Base-by-base conservation (phyloP, 2,329 filamentous ascomycete species). In the Aspergillus fructus region DNA sequence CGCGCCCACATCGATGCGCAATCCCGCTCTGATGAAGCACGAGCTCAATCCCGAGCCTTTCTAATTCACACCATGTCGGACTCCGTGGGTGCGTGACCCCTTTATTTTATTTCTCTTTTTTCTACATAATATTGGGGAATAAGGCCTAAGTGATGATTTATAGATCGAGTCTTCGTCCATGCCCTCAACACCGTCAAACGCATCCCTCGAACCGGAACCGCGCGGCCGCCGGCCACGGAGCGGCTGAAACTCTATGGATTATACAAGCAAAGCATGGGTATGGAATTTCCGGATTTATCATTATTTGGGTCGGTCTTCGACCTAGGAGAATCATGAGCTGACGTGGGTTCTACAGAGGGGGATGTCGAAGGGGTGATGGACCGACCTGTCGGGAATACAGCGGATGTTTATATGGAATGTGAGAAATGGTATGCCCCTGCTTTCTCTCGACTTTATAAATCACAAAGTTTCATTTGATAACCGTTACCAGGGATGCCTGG, bases 131-230 rank as follows among this genome's bases (percentile, higher is more conserved):
- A 8, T 53, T 30, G n/a, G 3, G 19, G 19, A n/a, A 37, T n/a
- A 9, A 33, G 5, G n/a, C 24, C 2, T 37, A 39, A 39, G 6
- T 12, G 5, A 21, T 23, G 6, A 5, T 43, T 5, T 37, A 6
- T 62, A 97, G 94, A 99, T 80, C 89, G 94, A 77, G 94, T 99
- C 72, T 99, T 99, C 76, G 93, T 96, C 74, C 93, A 99, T 85
- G 94, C 94, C 64, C 89, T 99, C 76, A 97, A 96, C 79, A 97
- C 94, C 23, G 93, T 99, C 69, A 97, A 97, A 78, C 96, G 96
- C 78, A 96, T 99, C 67, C 90, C 90, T 66, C 93, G 94, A 71
- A 96, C 93, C 17, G 93, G 94, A 62, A 91, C 91, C 52, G 87
- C 91, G 62, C 89, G 94, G 61, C 94, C 94, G 46, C 94, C 94